Conservation (phyloP, 2,329 filamentous ascomycete genomes). For the Pseudopyrenochaeta lycopersici region DNA sequence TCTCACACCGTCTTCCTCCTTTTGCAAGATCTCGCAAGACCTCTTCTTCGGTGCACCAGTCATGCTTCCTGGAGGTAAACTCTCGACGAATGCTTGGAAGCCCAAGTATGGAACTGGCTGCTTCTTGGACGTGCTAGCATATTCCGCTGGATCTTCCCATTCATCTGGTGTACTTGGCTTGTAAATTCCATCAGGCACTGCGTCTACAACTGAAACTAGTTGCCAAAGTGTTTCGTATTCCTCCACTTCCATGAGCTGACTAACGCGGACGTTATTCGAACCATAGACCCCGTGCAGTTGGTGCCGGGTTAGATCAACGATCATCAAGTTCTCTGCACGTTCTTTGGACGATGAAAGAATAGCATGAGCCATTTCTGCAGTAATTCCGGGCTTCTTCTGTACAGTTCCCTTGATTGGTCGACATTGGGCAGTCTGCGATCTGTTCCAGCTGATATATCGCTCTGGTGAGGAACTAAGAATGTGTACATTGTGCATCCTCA, state of each 20-base stretch:
- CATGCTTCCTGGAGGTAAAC: constrained; percentile 92
- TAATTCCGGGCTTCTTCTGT: constrained; percentile 75
- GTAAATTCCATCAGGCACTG: constrained; percentile 49
- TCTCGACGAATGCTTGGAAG: constrained; percentile 78
- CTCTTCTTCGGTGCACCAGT: constrained; percentile 95
- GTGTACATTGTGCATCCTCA: constrained; percentile 70
- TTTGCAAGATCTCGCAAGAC: constrained; percentile 81
- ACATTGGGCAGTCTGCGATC: constrained; percentile 73
- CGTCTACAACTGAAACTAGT: constrained; percentile 88
- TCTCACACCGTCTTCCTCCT: constrained; percentile 70
- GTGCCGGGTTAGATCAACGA: constrained; percentile 94
- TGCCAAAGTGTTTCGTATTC: constrained; percentile 92
- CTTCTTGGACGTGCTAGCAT: constrained; percentile 16
- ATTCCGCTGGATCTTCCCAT: constrained; percentile 42
- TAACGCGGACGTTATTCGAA: constrained; percentile 75
- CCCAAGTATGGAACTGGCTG: constrained; percentile 59
- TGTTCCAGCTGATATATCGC: constrained; percentile 79
- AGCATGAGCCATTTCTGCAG: constrained; percentile 73
- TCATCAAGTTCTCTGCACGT: constrained; percentile 96
- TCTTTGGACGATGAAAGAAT: constrained; percentile 86
- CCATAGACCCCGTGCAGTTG: constrained; percentile 88
- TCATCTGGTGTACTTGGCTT: constrained; percentile 39
- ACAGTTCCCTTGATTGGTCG: constrained; percentile 97
- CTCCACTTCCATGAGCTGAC: constrained; percentile 84
- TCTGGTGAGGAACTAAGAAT: constrained; percentile 88